Evolutionary conservation across 2,329 filamentous ascomycete species (phyloP).

Genomic region (Hypoxylon sp.): DNA sequence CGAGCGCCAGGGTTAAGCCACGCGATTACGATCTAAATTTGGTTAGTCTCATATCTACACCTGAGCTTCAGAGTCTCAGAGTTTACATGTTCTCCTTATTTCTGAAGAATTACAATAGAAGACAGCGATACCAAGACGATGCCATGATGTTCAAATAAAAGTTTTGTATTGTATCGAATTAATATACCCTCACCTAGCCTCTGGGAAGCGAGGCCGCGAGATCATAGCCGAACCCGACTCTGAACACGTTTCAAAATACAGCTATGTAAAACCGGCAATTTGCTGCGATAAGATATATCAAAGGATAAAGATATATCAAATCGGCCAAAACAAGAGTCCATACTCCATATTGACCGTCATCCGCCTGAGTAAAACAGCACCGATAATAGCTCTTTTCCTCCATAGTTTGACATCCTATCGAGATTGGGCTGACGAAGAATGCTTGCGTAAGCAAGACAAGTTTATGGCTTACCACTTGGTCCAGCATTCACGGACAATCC

Average conservation of each 20-base stretch:
- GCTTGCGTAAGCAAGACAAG: conserved; percentile 5
- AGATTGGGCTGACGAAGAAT: neutral
- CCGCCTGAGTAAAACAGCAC: conserved; percentile 3
- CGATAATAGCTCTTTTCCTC: neutral
- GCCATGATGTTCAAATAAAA: neutral
- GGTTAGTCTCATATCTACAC: conserved; percentile 9
- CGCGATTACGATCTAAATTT: conserved; percentile 32
- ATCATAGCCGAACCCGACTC: conserved; percentile 10
- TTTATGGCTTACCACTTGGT: conserved; percentile 28
- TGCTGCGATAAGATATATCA: neutral
- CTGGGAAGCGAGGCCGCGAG: neutral
- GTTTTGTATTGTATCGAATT: neutral
- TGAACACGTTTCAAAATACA: conserved; percentile 27
- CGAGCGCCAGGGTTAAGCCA: conserved; percentile 32
- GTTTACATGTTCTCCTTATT: conserved; percentile 10
- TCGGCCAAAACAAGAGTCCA: neutral
- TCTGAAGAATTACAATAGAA: neutral
- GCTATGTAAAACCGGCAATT: neutral
- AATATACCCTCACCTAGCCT: neutral
- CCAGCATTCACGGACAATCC: conserved; percentile 16
- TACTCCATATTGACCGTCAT: neutral
- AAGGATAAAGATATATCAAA: conserved; percentile 3
- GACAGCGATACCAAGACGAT: neutral
- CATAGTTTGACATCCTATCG: neutral
- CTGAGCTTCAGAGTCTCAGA: conserved; percentile 1